phyloP scores from a whole-genome alignment of 116 monocot species.

The Thalassia testudinum region DNA sequence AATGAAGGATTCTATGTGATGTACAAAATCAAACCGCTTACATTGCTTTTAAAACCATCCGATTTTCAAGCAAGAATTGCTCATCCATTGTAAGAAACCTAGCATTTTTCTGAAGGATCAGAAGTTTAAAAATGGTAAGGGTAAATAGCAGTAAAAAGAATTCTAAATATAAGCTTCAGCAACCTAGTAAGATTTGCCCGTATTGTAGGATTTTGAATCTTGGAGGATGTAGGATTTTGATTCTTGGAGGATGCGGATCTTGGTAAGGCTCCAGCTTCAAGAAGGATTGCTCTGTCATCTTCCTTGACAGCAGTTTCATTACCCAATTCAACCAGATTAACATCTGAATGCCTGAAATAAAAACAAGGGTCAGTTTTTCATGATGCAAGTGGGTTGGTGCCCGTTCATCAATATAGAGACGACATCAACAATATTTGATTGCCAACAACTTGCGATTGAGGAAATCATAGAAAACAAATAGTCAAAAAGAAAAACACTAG shows the following conservation, averaged over 20 bases:
- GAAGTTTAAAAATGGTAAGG: background rate
- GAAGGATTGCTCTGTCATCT: slow-evolving; percentile 46
- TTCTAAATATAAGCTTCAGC: background rate
- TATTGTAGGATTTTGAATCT: slow-evolving; percentile 31
- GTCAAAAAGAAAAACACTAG: too few relatives aligned
- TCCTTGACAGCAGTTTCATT: slow-evolving; percentile 42
- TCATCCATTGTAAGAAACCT: slow-evolving; percentile 95
- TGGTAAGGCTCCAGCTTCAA: slow-evolving; percentile 67
- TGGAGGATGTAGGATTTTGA: slow-evolving; percentile 60
- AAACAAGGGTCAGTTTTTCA: too few relatives aligned
- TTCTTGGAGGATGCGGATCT: slow-evolving; percentile 72
- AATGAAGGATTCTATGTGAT: too few relatives aligned
- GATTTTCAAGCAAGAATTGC: slow-evolving; percentile 75
- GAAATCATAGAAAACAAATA: too few relatives aligned
- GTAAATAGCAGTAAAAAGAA: background rate
- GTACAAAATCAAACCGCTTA: slow-evolving; percentile 14
- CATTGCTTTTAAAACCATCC: slow-evolving; percentile 58
- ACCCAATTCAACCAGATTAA: slow-evolving; percentile 55
- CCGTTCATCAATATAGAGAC: too few relatives aligned
- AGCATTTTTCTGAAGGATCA: background rate
- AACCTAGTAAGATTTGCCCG: slow-evolving; percentile 59
- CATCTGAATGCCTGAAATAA: slow-evolving; percentile 69
- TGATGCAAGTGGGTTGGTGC: too few relatives aligned
- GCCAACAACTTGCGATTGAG: too few relatives aligned
- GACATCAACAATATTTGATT: too few relatives aligned